Evolutionary conservation across 345 rosid genomes (phyloP).

Genomic region (Pseudoturritis turrita): DNA sequence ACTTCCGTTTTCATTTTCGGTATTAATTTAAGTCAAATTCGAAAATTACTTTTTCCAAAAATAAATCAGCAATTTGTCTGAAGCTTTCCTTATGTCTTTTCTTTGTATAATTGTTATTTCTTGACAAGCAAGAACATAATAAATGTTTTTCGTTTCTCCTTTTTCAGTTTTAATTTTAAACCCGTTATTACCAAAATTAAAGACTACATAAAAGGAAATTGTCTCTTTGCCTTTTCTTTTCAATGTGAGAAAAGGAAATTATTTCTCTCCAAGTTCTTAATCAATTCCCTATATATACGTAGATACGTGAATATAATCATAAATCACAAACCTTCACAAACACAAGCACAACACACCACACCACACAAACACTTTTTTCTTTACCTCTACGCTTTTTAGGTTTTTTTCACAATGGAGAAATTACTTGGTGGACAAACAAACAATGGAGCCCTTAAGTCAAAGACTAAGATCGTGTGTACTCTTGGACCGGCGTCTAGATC

Average conservation of each 20-base stretch:
- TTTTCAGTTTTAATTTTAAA: not conserved
- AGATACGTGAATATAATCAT: not conserved
- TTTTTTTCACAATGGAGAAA: constrained; percentile 16
- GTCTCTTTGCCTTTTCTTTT: not conserved
- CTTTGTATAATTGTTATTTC: not conserved
- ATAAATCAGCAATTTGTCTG: too few relatives aligned
- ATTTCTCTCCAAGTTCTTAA: not conserved
- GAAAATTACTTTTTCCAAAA: not conserved
- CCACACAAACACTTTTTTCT: too few relatives aligned
- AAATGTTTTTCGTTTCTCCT: not conserved
- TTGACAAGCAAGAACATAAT: constrained; percentile 11
- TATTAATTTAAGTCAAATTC: not conserved
- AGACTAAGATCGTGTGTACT: constrained; percentile 98
- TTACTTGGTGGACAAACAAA: constrained; percentile 16
- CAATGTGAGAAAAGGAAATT: constrained; percentile 1
- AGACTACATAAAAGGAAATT: not conserved
- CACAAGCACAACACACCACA: too few relatives aligned
- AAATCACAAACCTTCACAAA: not conserved
- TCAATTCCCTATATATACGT: constrained; percentile 4
- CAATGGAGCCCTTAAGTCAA: constrained; percentile 30
- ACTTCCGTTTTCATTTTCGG: not conserved
- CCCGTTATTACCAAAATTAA: not conserved
- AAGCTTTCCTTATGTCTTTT: too few relatives aligned
- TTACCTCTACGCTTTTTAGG: not conserved
- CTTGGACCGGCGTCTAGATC: constrained; percentile 93